phyloP scores from a whole-genome alignment of 2,329 filamentous ascomycete genomes.

The Metarhizium sp. region DNA sequence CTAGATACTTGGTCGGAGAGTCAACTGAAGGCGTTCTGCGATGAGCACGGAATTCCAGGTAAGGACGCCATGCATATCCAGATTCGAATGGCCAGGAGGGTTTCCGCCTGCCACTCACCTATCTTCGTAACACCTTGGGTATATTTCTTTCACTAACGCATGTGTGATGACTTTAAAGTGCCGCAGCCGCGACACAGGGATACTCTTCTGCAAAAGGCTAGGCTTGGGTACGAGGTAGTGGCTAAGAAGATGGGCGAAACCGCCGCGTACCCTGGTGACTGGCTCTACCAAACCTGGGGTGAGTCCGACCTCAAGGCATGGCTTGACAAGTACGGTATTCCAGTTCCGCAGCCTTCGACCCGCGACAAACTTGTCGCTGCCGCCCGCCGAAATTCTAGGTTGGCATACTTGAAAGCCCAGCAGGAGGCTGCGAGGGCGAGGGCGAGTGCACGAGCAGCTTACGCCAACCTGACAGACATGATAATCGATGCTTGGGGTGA shows the following conservation, averaged over 20 bases:
- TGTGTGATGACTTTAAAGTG: slow-evolving; percentile 30
- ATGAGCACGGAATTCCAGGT: slow-evolving; percentile 74
- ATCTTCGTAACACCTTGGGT: no score
- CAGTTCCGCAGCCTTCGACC: slow-evolving; percentile 71
- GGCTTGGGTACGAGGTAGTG: slow-evolving; percentile 69
- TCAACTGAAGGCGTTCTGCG: slow-evolving; percentile 85
- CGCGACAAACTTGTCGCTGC: slow-evolving; percentile 83
- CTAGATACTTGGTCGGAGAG: slow-evolving; percentile 94
- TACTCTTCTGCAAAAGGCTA: slow-evolving; percentile 65
- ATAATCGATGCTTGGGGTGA: slow-evolving; percentile 89
- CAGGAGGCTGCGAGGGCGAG: slow-evolving; percentile 51
- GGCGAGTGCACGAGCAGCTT: slow-evolving; percentile 58
- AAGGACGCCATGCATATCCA: slow-evolving; percentile 10
- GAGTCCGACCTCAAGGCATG: slow-evolving; percentile 91
- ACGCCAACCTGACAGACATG: slow-evolving; percentile 68
- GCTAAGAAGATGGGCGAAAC: slow-evolving; percentile 71
- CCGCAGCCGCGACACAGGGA: slow-evolving; percentile 84
- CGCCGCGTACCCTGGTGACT: slow-evolving; percentile 81
- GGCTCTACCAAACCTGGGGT: slow-evolving; percentile 86
- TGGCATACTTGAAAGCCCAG: slow-evolving; percentile 62
- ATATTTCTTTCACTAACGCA: background rate
- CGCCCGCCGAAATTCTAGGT: slow-evolving; percentile 82
- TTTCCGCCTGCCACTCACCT: no score
- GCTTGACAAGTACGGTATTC: slow-evolving; percentile 81
- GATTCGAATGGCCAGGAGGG: no score